A percentile compares a stretch with the other conserved stretches of the same genome.
These are phyloP conservation scores for Gossypium sturtianum DNA, from an alignment of 345 rosid genomes.

Conservation along the genomic window DNA sequence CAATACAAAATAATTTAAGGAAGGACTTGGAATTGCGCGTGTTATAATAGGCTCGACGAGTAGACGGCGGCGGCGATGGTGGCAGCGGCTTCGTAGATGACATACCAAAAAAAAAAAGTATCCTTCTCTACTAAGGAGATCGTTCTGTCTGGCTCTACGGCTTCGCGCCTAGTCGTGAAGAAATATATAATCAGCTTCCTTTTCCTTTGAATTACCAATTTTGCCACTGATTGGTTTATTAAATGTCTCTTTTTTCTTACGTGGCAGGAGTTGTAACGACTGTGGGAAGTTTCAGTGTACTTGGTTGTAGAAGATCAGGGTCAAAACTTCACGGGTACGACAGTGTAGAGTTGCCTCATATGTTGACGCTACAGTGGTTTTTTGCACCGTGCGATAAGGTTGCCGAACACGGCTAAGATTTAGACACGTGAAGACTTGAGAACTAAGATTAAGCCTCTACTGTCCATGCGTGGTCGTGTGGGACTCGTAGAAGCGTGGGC, in stretches of 20 bases:
- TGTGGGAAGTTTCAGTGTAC: not conserved
- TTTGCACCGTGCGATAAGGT: not conserved
- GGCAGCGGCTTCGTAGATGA: slow-evolving; percentile 25
- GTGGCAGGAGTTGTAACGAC: not conserved
- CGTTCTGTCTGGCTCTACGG: not conserved
- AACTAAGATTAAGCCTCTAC: too few relatives aligned
- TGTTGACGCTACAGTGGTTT: not conserved
- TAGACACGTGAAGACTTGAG: not conserved
- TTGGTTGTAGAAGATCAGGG: not conserved
- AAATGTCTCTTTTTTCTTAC: not conserved
- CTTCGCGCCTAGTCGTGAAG: slow-evolving; percentile 20
- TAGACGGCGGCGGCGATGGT: slow-evolving; percentile 3
- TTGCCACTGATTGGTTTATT: not conserved
- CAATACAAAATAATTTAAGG: not conserved
- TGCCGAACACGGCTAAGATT: not conserved
- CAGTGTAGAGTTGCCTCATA: not conserved
- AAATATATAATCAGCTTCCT: not conserved
- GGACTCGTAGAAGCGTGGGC: too few relatives aligned
- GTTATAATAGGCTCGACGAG: not conserved
- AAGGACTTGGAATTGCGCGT: slow-evolving; percentile 22
- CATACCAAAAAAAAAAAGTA: slow-evolving; percentile 3
- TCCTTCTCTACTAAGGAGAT: not conserved
- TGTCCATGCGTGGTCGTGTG: too few relatives aligned
- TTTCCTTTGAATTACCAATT: not conserved
- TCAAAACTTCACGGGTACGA: not conserved